Percentiles rank a stretch among this genome's conserved stretches.
These are phyloP conservation scores for Pseudogymnoascus sp. DNA, from an alignment of 2,329 filamentous ascomycete species.

Conservation along the genomic window DNA sequence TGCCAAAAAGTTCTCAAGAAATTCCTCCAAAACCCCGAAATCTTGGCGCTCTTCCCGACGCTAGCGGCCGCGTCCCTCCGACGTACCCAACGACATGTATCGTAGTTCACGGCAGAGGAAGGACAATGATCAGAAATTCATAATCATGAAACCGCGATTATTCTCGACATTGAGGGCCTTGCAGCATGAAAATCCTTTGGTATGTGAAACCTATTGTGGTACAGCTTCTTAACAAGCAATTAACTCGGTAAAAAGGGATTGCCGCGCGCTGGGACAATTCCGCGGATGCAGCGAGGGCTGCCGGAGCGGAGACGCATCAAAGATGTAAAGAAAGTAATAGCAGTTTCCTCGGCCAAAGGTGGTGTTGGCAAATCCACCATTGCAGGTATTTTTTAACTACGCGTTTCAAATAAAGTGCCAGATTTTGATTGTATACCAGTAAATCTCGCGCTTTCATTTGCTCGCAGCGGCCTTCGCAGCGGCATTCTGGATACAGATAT, in stretches of 20 bases:
- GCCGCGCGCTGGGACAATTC: slow-evolving; percentile 66
- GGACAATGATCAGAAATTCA: not conserved
- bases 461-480: slow-evolving; percentile 68
- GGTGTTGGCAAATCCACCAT: slow-evolving; percentile 98
- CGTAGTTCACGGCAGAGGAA: not conserved
- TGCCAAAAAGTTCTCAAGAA: slow-evolving; percentile 10
- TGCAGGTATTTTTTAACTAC: slow-evolving; percentile 47
- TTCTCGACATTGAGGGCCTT: slow-evolving; percentile 50
- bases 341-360: slow-evolving; percentile 94
- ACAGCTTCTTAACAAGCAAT: not conserved
- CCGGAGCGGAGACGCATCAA: slow-evolving; percentile 74
- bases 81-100: slow-evolving; percentile 7
- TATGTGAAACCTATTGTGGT: slow-evolving; percentile 34
- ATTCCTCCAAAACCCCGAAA: slow-evolving; percentile 10
- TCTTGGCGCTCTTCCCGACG: not conserved
- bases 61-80: slow-evolving; percentile 19
- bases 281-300: slow-evolving; percentile 70
- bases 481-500: slow-evolving; percentile 95
- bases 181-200: slow-evolving; percentile 82
- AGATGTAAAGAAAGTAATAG: slow-evolving; percentile 83
- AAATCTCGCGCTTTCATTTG: slow-evolving; percentile 82
- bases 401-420: not conserved
- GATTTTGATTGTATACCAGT: slow-evolving; percentile 32
- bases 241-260: slow-evolving; percentile 55
- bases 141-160: slow-evolving; percentile 31